A percentile compares a stretch with the other conserved stretches of the same genome.
Conservation (phyloP, 2,329 filamentous ascomycete genomes). For the Xylaria arbuscula region DNA sequence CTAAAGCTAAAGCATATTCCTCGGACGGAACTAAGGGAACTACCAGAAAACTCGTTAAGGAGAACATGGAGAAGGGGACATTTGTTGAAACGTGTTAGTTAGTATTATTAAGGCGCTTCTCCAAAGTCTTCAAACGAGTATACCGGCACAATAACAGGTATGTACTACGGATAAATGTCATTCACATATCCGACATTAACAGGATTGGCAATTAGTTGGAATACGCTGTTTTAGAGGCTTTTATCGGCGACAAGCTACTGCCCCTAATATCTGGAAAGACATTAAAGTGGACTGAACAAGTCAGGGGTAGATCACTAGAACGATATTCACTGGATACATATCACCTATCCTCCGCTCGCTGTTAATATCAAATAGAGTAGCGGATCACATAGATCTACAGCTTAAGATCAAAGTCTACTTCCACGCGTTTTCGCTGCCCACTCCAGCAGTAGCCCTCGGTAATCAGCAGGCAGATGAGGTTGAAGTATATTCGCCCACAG, state of each 20-base stretch:
- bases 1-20: too few species aligned
- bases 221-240: too few species aligned
- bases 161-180: not conserved
- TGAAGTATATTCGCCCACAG: constrained; percentile 24
- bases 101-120: too few species aligned
- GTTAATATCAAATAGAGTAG: not conserved
- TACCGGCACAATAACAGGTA: too few species aligned
- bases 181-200: not conserved
- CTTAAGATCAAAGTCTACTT: not conserved
- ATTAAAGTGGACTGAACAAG: not conserved
- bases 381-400: not conserved
- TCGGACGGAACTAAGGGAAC: too few species aligned
- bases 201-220: too few species aligned
- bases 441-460: constrained; percentile 21
- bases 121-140: too few species aligned
- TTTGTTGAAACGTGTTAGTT: too few species aligned
- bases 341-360: not conserved
- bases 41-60: too few species aligned
- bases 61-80: too few species aligned
- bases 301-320: not conserved
- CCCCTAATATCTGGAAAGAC: not conserved
- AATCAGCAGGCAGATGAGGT: constrained; percentile 19
- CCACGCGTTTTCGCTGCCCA: constrained; percentile 10
- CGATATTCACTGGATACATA: not conserved
- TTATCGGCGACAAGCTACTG: not conserved